A percentile compares a stretch with the other conserved stretches of the same genome.
These are phyloP conservation scores for Fraxinus anomala DNA, from an alignment of 257 asterid genomes.

Conservation along the genomic window DNA sequence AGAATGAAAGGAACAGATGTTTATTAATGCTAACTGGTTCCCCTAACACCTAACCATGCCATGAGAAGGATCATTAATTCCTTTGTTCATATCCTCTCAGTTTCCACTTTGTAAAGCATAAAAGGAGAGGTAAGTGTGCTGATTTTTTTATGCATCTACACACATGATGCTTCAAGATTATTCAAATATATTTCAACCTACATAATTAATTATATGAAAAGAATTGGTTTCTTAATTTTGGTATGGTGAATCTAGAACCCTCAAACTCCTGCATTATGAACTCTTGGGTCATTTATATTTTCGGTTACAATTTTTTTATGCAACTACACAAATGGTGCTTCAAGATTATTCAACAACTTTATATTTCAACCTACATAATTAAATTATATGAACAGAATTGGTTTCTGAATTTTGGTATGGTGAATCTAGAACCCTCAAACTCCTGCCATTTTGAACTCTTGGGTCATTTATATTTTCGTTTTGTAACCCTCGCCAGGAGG, in stretches of 20 bases:
- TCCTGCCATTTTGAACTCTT: neutral
- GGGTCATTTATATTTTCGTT: too few relatives aligned
- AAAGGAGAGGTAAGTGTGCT: neutral
- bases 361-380: neutral
- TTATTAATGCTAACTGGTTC: neutral
- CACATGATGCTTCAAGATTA: conserved; percentile 15
- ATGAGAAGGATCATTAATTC: conserved; percentile 21
- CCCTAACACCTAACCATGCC: conserved; percentile 11
- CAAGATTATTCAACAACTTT: neutral
- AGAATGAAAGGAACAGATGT: conserved; percentile 7
- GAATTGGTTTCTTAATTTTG: neutral
- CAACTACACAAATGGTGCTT: conserved; percentile 9
- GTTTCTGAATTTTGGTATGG: neutral
- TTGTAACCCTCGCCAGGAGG: too few relatives aligned
- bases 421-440: neutral
- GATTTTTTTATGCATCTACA: neutral
- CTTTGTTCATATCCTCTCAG: conserved; percentile 1
- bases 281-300: too few relatives aligned
- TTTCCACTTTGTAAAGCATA: conserved; percentile 20
- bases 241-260: neutral
- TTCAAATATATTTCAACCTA: neutral
- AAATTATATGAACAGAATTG: neutral
- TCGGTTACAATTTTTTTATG: neutral
- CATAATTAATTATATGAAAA: neutral
- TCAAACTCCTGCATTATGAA: neutral